These are phyloP conservation scores for Diaporthe caulivora DNA, from an alignment of 2,329 filamentous ascomycete species.

Conservation along the genomic window DNA sequence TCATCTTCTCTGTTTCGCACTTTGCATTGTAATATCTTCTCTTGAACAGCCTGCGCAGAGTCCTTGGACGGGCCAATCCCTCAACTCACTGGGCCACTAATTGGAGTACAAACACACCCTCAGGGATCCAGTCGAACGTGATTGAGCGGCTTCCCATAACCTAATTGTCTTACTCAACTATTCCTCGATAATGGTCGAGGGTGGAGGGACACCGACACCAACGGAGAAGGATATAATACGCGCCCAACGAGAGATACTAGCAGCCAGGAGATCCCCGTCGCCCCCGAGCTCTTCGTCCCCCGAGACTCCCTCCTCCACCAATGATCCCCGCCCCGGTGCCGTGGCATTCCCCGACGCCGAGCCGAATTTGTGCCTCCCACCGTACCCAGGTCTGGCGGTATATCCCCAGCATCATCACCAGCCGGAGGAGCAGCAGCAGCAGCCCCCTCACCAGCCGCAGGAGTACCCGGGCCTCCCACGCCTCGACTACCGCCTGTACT, in stretches of 20 bases:
- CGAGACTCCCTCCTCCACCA: slow-evolving; percentile 20
- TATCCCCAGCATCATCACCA: slow-evolving; percentile 12
- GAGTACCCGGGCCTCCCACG: slow-evolving; percentile 61
- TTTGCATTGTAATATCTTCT: not conserved
- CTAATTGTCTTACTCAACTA: too few species aligned
- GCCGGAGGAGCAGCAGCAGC: slow-evolving; percentile 18
- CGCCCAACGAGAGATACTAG: slow-evolving; percentile 15
- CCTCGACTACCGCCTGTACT: slow-evolving; percentile 66
- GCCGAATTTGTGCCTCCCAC: slow-evolving; percentile 44
- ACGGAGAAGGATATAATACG: slow-evolving; percentile 37
- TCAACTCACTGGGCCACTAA: not conserved
- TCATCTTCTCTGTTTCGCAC: not conserved
- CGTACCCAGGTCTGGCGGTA: slow-evolving; percentile 48
- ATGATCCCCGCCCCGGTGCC: not conserved
- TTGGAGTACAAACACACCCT: not conserved
- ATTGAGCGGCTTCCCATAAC: not conserved
- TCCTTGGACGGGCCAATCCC: not conserved
- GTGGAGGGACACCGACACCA: slow-evolving; percentile 28
- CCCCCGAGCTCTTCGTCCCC: slow-evolving; percentile 18
- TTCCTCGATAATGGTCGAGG: slow-evolving; percentile 24
- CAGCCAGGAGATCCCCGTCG: slow-evolving; percentile 23
- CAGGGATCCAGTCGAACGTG: not conserved
- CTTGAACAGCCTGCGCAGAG: not conserved
- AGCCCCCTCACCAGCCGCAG: slow-evolving; percentile 47
- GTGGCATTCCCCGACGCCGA: slow-evolving; percentile 1